Evolutionary conservation across 768 basidiomycete species (phyloP).

Genomic region (Pleurotus sapidus): DNA sequence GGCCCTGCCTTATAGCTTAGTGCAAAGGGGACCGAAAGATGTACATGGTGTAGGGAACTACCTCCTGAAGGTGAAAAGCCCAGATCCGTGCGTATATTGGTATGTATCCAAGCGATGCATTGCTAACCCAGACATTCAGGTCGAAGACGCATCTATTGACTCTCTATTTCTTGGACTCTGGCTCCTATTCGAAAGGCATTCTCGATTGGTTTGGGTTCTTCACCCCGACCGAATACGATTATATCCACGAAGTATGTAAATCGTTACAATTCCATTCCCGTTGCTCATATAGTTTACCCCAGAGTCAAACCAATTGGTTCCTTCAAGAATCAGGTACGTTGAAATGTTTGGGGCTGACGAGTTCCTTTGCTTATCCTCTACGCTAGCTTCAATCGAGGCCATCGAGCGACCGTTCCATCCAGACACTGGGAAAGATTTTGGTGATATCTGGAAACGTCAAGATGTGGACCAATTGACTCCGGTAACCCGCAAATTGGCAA

Average conservation of each 20-base stretch:
- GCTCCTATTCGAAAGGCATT: constrained; percentile 63
- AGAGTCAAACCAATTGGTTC: constrained; percentile 92
- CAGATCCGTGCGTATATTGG: constrained; percentile 65
- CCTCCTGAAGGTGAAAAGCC: constrained; percentile 77
- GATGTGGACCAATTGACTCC: constrained; percentile 55
- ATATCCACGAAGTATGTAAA: constrained; percentile 61
- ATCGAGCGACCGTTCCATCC: constrained; percentile 85
- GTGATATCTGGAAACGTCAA: constrained; percentile 62
- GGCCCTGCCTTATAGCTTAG: constrained; percentile 80
- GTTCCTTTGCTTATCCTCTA: background rate
- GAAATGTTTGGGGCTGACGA: background rate
- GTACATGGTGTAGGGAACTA: constrained; percentile 94
- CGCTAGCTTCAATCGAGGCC: constrained; percentile 54
- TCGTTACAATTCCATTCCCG: background rate
- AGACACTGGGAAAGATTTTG: constrained; percentile 70
- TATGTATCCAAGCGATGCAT: background rate
- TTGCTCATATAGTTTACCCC: constrained; percentile 1
- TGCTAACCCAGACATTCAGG: constrained; percentile 30
- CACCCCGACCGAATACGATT: constrained; percentile 79
- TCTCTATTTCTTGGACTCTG: constrained; percentile 90
- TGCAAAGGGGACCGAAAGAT: constrained; percentile 75
- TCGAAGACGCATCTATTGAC: constrained; percentile 89
- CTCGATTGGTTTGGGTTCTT: constrained; percentile 63
- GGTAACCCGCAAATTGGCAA: constrained; percentile 58
- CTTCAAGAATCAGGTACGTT: constrained; percentile 65